Percentiles rank a stretch among this genome's conserved stretches.
phyloP scores from a whole-genome alignment of 2,329 filamentous ascomycete species.

The Aureobasidium sp. region DNA sequence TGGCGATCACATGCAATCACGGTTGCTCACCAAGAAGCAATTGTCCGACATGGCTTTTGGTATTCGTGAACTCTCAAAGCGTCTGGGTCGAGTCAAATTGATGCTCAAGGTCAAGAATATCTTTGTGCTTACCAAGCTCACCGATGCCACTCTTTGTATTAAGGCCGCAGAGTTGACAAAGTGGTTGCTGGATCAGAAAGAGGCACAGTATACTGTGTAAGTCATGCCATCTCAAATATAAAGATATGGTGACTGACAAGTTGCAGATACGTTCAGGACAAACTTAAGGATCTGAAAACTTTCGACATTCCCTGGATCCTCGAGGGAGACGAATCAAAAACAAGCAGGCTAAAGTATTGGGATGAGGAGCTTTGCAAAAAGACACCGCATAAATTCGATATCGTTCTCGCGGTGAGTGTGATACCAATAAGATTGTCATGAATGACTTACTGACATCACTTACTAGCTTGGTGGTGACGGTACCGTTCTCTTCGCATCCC shows the following conservation, averaged over 20 bases:
- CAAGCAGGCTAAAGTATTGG: constrained; percentile 71
- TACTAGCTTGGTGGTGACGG: constrained; percentile 64
- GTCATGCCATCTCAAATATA: background rate
- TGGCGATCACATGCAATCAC: constrained; percentile 46
- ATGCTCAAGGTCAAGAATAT: constrained; percentile 75
- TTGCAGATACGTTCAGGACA: constrained; percentile 62
- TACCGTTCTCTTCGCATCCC: constrained; percentile 80
- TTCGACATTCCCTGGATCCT: constrained; percentile 70
- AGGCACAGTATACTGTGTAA: constrained; percentile 64
- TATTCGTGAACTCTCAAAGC: constrained; percentile 81
- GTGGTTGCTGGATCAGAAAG: constrained; percentile 71
- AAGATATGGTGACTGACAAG: background rate
- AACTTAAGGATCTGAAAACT: constrained; percentile 59
- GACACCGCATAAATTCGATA: constrained; percentile 83
- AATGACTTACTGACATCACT: background rate
- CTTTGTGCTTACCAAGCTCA: constrained; percentile 86
- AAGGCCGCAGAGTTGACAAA: constrained; percentile 69
- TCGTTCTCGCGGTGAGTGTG: constrained; percentile 64
- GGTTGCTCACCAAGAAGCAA: constrained; percentile 91
- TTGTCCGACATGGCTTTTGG: constrained; percentile 96
- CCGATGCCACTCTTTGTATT: constrained; percentile 71
- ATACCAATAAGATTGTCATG: background rate
- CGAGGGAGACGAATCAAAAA: constrained; percentile 50
- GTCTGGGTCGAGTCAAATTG: constrained; percentile 73
- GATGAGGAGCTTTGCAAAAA: constrained; percentile 68